These are phyloP conservation scores for Stachybotrys echinatus DNA, from an alignment of 2,329 filamentous ascomycete genomes.

Conservation along the genomic window DNA sequence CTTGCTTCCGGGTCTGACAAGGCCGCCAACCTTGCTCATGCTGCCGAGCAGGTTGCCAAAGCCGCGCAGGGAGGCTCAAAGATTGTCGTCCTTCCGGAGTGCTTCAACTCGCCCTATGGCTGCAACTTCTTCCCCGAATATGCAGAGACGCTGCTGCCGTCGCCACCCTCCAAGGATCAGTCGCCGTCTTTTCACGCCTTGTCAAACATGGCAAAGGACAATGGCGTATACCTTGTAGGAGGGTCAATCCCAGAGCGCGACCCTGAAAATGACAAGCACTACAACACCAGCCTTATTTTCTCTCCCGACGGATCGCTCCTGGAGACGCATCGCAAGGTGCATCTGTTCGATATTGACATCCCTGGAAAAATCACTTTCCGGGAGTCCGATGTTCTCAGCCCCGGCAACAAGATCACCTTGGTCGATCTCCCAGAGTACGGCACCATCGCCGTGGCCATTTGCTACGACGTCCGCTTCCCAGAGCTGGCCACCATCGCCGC, in stretches of 20 bases:
- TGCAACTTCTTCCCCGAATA: conserved; percentile 86
- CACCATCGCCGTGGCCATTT: conserved; percentile 82
- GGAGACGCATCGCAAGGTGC: conserved; percentile 87
- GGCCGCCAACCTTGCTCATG: conserved; percentile 72
- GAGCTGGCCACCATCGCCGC: conserved; percentile 88
- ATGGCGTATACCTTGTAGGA: conserved; percentile 76
- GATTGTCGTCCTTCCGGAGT: conserved; percentile 91
- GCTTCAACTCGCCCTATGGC: conserved; percentile 98
- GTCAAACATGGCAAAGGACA: conserved; percentile 71
- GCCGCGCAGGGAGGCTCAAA: conserved; percentile 72
- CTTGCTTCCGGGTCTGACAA: conserved; percentile 81
- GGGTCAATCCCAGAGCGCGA: conserved; percentile 88
- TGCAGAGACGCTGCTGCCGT: conserved; percentile 78
- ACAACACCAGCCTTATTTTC: conserved; percentile 89
- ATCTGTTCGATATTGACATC: conserved; percentile 97
- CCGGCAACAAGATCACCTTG: conserved; percentile 80
- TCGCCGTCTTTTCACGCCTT: conserved; percentile 85
- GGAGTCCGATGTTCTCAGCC: conserved; percentile 82
- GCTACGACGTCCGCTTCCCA: conserved; percentile 96
- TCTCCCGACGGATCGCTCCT: conserved; percentile 71
- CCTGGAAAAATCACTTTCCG: conserved; percentile 89
- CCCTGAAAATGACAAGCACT: conserved; percentile 56
- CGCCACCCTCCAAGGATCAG: conserved; percentile 62
- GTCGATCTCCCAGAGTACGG: conserved; percentile 87
- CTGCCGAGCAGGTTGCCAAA: conserved; percentile 75